These are phyloP conservation scores for Rhododendron williamsianum DNA, from an alignment of 148 eudicot genomes.

Conservation along the genomic window DNA sequence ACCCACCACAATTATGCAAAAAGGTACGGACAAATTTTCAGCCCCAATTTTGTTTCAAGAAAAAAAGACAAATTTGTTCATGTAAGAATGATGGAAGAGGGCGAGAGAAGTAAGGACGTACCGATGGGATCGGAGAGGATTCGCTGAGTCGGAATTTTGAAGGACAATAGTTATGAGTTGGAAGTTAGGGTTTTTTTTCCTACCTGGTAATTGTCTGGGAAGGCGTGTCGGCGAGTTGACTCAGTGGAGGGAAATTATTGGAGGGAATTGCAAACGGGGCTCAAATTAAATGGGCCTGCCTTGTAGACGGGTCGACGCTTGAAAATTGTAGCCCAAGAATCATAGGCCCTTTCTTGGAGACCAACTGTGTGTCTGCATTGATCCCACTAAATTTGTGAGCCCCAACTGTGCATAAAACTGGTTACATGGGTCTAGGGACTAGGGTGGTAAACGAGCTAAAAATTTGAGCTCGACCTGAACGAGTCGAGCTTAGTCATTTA, in stretches of 20 bases:
- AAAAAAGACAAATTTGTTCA: neutral
- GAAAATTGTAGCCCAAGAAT: neutral
- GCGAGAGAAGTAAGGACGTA: neutral
- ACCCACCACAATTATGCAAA: neutral
- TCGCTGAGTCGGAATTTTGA: neutral
- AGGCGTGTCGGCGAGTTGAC: neutral
- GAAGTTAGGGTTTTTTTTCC: neutral
- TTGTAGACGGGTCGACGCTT: neutral
- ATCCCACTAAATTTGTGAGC: neutral
- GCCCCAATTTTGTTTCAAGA: neutral
- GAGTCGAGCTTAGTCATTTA: too few relatives aligned
- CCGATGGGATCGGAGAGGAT: neutral
- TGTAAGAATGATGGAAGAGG: neutral
- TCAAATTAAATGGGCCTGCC: neutral
- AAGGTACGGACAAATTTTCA: neutral
- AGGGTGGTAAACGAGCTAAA: too few relatives aligned
- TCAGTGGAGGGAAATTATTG: conserved; percentile 3
- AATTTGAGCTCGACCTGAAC: too few relatives aligned
- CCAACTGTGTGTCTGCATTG: neutral
- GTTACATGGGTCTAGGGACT: neutral
- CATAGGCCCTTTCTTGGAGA: neutral
- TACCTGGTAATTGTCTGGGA: neutral
- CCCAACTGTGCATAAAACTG: neutral
- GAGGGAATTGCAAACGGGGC: conserved; percentile 2
- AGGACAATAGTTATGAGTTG: neutral